Conservation (phyloP, 441 rosid species). For the Melastoma candidum region DNA sequence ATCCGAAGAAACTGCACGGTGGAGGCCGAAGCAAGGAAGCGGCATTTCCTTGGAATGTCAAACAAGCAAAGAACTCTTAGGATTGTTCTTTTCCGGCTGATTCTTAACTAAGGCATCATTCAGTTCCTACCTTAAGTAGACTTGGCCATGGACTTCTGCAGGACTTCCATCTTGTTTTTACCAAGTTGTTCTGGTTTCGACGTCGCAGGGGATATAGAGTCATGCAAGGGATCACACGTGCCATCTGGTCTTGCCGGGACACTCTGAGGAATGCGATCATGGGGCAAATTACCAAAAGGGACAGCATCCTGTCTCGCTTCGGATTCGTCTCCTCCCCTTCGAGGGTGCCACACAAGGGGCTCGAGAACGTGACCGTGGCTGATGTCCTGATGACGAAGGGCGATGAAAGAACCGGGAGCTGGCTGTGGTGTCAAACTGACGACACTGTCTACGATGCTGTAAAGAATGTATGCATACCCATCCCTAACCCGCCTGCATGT, state of each 20-base stretch:
- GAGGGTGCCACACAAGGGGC: conserved; percentile 40
- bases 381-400: conserved; percentile 57
- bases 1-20: too few species aligned
- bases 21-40: too few species aligned
- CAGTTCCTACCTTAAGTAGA: too few species aligned
- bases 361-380: conserved; percentile 63
- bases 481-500: neutral
- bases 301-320: conserved; percentile 20
- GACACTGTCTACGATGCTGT: conserved; percentile 66
- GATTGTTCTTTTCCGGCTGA: too few species aligned
- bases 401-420: conserved; percentile 38
- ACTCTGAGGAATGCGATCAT: conserved; percentile 21
- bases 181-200: too few species aligned
- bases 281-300: conserved; percentile 13
- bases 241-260: conserved; percentile 31
- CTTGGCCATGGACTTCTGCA: too few species aligned
- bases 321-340: conserved; percentile 25
- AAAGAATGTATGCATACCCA: conserved; percentile 38
- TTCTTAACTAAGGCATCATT: too few species aligned
- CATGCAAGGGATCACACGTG: conserved; percentile 32
- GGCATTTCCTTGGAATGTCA: too few species aligned
- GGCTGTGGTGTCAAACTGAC: conserved; percentile 51
- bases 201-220: neutral
- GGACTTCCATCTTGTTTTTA: too few species aligned
- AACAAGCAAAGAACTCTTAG: too few species aligned